phyloP scores from a whole-genome alignment of 495 filamentous ascomycete genomes.

The Lasiosphaeria ovina region DNA sequence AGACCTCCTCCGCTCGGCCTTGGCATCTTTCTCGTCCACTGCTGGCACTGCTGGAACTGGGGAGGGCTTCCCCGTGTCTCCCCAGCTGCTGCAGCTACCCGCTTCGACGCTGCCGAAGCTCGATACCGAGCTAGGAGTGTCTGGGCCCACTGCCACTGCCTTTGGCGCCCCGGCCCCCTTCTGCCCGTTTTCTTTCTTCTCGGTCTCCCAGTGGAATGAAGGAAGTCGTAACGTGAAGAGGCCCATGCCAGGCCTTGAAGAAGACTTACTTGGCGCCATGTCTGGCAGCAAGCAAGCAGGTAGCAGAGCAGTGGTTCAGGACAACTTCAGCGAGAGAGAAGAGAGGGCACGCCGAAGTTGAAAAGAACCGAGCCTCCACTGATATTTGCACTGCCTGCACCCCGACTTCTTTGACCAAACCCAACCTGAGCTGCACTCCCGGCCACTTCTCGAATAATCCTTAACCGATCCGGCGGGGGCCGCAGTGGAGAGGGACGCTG shows the following conservation, averaged over 20 bases:
- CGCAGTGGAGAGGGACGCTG: too few relatives aligned
- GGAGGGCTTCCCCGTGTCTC: background rate
- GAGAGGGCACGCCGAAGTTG: too few relatives aligned
- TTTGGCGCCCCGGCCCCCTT: background rate
- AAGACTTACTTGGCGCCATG: conserved; percentile 31
- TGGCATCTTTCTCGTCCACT: conserved; percentile 3
- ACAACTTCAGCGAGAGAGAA: background rate
- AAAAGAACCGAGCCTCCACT: too few relatives aligned
- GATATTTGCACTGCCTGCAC: too few relatives aligned
- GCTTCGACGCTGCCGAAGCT: conserved; percentile 2
- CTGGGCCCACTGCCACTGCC: background rate
- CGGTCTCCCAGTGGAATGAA: background rate
- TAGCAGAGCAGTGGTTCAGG: background rate
- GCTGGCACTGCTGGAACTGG: background rate
- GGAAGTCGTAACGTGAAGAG: conserved; percentile 10
- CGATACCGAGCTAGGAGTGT: conserved; percentile 2
- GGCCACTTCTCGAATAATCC: too few relatives aligned
- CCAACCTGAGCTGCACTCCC: too few relatives aligned
- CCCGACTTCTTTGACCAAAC: too few relatives aligned
- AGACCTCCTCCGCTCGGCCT: conserved; percentile 14
- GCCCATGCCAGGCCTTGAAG: conserved; percentile 13
- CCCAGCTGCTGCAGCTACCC: conserved; percentile 1
- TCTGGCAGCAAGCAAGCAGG: conserved; percentile 1
- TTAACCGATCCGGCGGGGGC: too few relatives aligned
- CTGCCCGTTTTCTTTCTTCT: background rate